phyloP scores from a whole-genome alignment of 2,329 filamentous ascomycete genomes.

The Fusarium sp. region DNA sequence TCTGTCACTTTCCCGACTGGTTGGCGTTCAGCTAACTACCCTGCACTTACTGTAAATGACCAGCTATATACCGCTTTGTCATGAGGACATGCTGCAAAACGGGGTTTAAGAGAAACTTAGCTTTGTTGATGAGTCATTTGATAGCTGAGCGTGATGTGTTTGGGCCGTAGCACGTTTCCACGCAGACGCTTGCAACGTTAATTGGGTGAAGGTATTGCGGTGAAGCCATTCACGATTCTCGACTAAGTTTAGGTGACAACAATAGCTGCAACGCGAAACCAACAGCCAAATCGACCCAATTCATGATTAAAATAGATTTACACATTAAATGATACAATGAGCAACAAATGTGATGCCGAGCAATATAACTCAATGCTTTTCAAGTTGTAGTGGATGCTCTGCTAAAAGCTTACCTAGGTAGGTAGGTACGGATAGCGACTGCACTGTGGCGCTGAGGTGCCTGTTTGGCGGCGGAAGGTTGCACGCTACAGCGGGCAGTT shows the following conservation, averaged over 20 bases:
- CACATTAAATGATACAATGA: no score
- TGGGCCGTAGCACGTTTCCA: background rate
- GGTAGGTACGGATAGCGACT: constrained; percentile 4
- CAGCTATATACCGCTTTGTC: background rate
- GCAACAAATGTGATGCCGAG: background rate
- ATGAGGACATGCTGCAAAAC: background rate
- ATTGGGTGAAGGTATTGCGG: constrained; percentile 8
- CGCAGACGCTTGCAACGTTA: background rate
- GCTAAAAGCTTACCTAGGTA: no score
- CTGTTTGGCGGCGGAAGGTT: constrained; percentile 23
- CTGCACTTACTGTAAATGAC: background rate
- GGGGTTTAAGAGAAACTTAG: background rate
- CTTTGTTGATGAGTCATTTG: background rate
- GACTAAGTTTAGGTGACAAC: background rate
- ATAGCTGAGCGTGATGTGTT: constrained; percentile 2
- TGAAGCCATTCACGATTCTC: constrained; percentile 18
- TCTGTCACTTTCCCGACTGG: background rate
- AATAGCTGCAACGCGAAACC: background rate
- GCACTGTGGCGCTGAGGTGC: constrained; percentile 19
- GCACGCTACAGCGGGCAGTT: background rate
- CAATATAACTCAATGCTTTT: no score
- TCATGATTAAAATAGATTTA: no score
- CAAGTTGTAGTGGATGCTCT: no score
- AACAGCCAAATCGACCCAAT: background rate
- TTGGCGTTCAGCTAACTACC: background rate